Base-by-base conservation (phyloP, 495 filamentous ascomycete species). In the Oleoguttula mirabilis region DNA sequence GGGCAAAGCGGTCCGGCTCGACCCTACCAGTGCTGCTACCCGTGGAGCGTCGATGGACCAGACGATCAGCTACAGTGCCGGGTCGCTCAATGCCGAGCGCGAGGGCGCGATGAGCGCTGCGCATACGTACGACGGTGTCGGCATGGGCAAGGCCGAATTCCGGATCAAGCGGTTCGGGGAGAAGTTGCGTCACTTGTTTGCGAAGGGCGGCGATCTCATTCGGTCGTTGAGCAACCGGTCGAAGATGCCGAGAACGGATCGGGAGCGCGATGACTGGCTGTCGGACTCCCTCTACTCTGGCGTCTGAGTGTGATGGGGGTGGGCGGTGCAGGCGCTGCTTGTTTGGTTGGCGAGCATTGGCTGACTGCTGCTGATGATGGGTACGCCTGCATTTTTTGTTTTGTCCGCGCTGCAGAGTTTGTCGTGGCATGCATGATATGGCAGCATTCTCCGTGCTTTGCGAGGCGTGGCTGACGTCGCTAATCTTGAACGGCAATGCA, bases 71-170 rank as follows among this genome's bases (percentile, higher is more conserved):
- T 51, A 50, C 43, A 41, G 47, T 35, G 37, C 43, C 21, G 53
- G 39, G 8, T 32, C 32, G 15, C 7, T 56, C 14, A 45, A 31
- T 23, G 38, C 24, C 22, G 43, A 53, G 15, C 39, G 38, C 16
- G 21, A 11, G 2, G 47, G 52, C 10, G 50, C 35, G 2, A 22
- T 32, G 16, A 41, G 36, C 23, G 31, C 47, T 17, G 43, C 38
- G 7, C 27, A 42, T 21, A 52, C 44, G 0, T 41, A 41, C 21
- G 55, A 55, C 39, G 52, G 52, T 4, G 42, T 52, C 21, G 57
- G 57, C 10, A 60, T 60, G 55, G 47, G 47, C 14, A 51, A 49
- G 41, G 31, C 47, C 6, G 57, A 60, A 46, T 60, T 58, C 35
- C 35, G 47, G 10, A 48, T 57, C 35, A 50, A 49, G 39, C 48